Percentiles rank a stretch among this genome's conserved stretches.
Conservation (phyloP, 306 rosid genomes). For the Luffa aegyptiaca region DNA sequence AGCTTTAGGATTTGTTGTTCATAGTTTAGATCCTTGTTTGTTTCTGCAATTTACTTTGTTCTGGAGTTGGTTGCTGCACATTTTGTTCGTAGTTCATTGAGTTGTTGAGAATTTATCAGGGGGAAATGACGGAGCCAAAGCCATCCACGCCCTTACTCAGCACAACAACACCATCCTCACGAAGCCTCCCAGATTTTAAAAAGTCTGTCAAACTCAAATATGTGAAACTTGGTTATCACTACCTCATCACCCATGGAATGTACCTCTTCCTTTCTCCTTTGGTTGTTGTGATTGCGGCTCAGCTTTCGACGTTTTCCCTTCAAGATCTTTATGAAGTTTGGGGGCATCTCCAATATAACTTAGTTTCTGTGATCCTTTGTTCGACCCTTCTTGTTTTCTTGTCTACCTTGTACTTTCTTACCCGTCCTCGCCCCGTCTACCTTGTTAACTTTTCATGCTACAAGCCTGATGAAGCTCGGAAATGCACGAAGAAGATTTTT, state of each 20-base stretch:
- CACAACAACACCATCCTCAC: constrained; percentile 34
- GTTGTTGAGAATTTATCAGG: constrained; percentile 25
- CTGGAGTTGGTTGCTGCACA: neutral
- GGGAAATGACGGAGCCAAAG: constrained; percentile 47
- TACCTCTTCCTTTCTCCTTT: constrained; percentile 67
- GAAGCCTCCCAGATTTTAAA: constrained; percentile 80
- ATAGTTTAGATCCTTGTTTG: neutral
- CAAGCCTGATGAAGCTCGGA: constrained; percentile 67
- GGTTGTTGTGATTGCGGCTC: constrained; percentile 47
- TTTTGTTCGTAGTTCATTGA: neutral
- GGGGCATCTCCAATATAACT: constrained; percentile 70
- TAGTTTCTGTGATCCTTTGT: constrained; percentile 54
- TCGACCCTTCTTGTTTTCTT: constrained; percentile 76
- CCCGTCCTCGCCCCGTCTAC: constrained; percentile 69
- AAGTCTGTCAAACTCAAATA: constrained; percentile 70
- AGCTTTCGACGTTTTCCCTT: constrained; percentile 60
- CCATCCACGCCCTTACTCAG: constrained; percentile 26
- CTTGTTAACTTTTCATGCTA: constrained; percentile 82
- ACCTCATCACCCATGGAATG: constrained; percentile 85
- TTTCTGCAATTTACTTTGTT: neutral
- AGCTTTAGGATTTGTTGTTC: neutral
- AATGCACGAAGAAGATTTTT: constrained; percentile 64
- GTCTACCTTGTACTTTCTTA: constrained; percentile 59
- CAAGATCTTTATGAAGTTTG: constrained; percentile 62
- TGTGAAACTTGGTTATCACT: constrained; percentile 86